Evolutionary conservation across 192 early-diverging fungal genomes (phyloP), one percentile per base, ranked within the genome.

Genomic region (Geranomyces variabilis): DNA sequence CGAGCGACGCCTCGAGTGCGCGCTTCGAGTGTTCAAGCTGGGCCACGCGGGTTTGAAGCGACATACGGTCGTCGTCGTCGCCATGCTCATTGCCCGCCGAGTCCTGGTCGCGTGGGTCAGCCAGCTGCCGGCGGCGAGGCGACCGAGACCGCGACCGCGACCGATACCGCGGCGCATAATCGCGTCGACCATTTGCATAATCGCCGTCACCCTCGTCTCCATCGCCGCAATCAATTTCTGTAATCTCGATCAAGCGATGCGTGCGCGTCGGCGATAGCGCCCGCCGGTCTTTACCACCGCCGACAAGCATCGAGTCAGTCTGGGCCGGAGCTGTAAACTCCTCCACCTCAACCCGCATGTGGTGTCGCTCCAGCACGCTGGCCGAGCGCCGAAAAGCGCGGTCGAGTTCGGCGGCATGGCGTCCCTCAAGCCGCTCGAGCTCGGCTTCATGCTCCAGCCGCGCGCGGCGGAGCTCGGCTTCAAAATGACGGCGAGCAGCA

Each of bases 1-100:
- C 65, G 19, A 73, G 33, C 19, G 56, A 24, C 8, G 71, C 65
- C 34, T 67, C 22, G 17, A 53, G 36, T 17, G 49, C 13, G 41
- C 64, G 64, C 17, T 47, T 66, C 41, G 43, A 26, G 43, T 1
- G 19, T 17, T 53, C 51, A 26, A 53, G 51, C 19, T 53, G 51
- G 51, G 51, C 51, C 17, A 33, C 29, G 31, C 58, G 31, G 28
- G 24, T 24, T 26, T 30, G 24, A 33, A 60, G 58, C 58, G 17
- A 29, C 29, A 17, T 6, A 4, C 15, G 17, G 58, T n/a, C 19
- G 15, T 33, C 28, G 17, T 17, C 58, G 31, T 60, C 28, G 28
- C 28, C 12, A 7, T 3, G 29, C 7, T 26, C 26, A 60, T 33
- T 17, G 31, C 4, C 31, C 19, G 19, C 51, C 2, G 51, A 15